These are phyloP conservation scores for Rhynchosporium secalis DNA, from an alignment of 2,329 filamentous ascomycete genomes.

Conservation along the genomic window DNA sequence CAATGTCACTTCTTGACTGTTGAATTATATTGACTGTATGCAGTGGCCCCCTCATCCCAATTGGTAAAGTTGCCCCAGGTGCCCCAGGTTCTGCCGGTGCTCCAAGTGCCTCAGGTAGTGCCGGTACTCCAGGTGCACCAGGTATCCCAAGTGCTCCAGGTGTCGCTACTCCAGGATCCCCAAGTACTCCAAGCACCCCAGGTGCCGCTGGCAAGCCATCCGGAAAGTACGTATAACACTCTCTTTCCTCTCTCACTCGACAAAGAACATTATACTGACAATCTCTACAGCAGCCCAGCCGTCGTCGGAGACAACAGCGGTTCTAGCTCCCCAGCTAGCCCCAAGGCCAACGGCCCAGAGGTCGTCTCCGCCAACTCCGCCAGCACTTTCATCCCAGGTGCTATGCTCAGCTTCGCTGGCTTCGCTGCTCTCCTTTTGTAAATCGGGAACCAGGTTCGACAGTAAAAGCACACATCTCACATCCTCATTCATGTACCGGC, in stretches of 20 bases:
- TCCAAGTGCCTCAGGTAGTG: neutral
- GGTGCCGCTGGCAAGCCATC: constrained; percentile 1
- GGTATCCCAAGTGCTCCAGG: neutral
- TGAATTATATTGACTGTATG: neutral
- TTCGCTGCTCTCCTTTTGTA: constrained; percentile 8
- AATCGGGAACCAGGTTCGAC: neutral
- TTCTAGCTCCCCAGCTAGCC: constrained; percentile 1
- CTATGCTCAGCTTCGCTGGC: constrained; percentile 5
- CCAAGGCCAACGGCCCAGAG: neutral
- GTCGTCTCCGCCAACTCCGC: constrained; percentile 3
- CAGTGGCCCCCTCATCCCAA: neutral
- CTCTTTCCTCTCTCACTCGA: neutral
- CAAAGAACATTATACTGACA: neutral
- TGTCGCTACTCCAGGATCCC: neutral
- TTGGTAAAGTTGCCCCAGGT: neutral
- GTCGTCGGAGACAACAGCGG: neutral
- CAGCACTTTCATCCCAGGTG: constrained; percentile 4
- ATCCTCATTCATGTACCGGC: too few relatives aligned
- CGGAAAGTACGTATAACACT: neutral
- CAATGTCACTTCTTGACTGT: neutral
- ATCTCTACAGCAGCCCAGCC: constrained; percentile 3
- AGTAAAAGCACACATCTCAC: neutral
- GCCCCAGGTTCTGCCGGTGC: neutral
- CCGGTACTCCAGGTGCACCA: neutral
- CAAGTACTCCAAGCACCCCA: neutral